Evolutionary conservation across 495 filamentous ascomycete species (phyloP).

Genomic region (Xylaria nigripes): DNA sequence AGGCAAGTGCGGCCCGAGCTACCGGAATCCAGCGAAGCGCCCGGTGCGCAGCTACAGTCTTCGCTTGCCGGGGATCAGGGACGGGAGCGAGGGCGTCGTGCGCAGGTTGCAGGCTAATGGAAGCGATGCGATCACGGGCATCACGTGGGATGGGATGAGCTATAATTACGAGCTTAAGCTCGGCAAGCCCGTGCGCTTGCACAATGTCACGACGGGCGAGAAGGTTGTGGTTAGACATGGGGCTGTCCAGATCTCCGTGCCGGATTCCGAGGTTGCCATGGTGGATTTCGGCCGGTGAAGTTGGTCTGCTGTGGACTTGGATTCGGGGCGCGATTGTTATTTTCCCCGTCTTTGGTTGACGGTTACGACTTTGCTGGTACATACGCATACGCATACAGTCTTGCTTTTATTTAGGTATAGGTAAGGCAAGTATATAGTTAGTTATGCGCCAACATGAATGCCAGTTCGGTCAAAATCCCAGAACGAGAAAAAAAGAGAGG

Average conservation of each 20-base stretch:
- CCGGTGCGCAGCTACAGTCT: conserved; percentile 41
- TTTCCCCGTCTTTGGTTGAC: no score
- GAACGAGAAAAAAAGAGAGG: no score
- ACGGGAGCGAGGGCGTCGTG: conserved; percentile 23
- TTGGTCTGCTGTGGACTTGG: no score
- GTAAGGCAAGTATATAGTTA: no score
- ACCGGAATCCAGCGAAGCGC: conserved; percentile 21
- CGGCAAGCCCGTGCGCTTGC: conserved; percentile 48
- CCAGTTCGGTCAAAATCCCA: no score
- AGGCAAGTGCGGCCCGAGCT: conserved; percentile 26
- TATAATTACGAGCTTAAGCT: conserved; percentile 54
- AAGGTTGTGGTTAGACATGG: conserved; percentile 36
- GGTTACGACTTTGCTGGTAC: no score
- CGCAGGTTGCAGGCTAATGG: conserved; percentile 52
- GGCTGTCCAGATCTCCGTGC: conserved; percentile 38
- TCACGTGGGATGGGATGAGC: conserved; percentile 55
- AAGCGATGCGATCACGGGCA: conserved; percentile 53
- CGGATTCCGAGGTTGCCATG: conserved; percentile 44
- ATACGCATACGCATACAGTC: no score
- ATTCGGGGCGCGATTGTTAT: no score
- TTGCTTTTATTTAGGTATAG: no score
- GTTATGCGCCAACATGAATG: no score
- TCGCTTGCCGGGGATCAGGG: conserved; percentile 1
- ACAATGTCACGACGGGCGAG: conserved; percentile 52
- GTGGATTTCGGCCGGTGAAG: conserved; percentile 31